Percentiles rank a stretch among this genome's conserved stretches.
phyloP scores from a whole-genome alignment of 164 flowering plant genomes.

The Macadamia tetraphylla region DNA sequence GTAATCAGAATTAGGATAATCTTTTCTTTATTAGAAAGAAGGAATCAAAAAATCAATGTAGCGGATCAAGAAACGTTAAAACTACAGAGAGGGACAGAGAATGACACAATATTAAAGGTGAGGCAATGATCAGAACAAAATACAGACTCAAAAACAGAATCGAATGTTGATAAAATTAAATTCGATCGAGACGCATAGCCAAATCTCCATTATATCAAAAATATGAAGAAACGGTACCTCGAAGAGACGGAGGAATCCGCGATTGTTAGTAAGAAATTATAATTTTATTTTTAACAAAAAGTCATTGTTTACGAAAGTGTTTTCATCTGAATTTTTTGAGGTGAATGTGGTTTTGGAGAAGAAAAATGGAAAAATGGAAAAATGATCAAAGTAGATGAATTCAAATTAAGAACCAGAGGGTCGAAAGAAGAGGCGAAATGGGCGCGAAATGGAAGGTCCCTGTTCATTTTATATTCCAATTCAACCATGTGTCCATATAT shows the following conservation, averaged over 20 bases:
- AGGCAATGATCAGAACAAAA: background rate
- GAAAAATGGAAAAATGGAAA: too few relatives aligned
- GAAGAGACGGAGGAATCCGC: slow-evolving; percentile 5
- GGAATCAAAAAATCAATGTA: background rate
- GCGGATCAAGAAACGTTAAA: background rate
- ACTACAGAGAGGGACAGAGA: too few relatives aligned
- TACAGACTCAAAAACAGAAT: too few relatives aligned
- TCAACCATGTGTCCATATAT: too few relatives aligned
- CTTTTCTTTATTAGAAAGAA: too few relatives aligned
- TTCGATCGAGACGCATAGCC: background rate
- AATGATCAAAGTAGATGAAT: too few relatives aligned
- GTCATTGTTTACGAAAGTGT: background rate
- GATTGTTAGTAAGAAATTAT: background rate
- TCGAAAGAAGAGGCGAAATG: slow-evolving; percentile 24
- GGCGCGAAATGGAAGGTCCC: slow-evolving; percentile 24
- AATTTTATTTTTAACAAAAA: background rate
- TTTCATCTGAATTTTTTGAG: background rate
- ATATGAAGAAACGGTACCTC: background rate
- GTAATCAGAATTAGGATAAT: background rate
- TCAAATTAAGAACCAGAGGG: background rate
- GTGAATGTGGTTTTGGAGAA: too few relatives aligned
- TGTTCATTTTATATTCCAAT: too few relatives aligned
- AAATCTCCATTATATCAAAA: background rate
- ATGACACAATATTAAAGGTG: too few relatives aligned
- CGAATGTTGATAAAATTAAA: too few relatives aligned